A percentile compares a stretch with the other conserved stretches of the same genome.
These are phyloP conservation scores for Quercus phellos DNA, from an alignment of 331 rosid species.

Conservation along the genomic window DNA sequence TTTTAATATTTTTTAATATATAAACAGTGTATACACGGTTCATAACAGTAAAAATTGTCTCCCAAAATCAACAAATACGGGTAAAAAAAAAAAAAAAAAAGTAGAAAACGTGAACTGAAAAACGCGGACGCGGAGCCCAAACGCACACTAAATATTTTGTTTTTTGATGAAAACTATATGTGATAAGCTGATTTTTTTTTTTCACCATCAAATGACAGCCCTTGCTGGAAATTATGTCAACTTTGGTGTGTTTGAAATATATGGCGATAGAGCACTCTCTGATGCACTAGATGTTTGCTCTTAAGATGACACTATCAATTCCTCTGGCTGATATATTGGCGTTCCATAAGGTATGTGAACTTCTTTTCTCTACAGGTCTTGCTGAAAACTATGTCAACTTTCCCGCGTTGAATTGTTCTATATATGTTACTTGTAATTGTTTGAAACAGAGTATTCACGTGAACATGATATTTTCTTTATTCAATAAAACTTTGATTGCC, in stretches of 20 bases:
- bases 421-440: background rate
- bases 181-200: constrained; percentile 12
- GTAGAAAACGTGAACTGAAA: no score
- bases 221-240: constrained; percentile 90
- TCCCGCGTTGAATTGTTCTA: background rate
- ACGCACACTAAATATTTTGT: background rate
- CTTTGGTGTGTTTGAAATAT: constrained; percentile 95
- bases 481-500: no score
- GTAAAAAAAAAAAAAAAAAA: no score
- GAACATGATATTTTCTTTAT: no score
- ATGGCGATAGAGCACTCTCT: constrained; percentile 89
- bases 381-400: background rate
- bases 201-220: constrained; percentile 45
- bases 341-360: constrained; percentile 64
- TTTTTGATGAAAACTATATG: background rate
- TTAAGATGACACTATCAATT: constrained; percentile 82
- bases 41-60: no score
- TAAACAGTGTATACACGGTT: no score
- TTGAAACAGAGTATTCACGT: no score
- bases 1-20: no score
- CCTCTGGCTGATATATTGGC: constrained; percentile 92
- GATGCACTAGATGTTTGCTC: constrained; percentile 84
- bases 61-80: no score
- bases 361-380: constrained; percentile 8
- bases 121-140: no score